Evolutionary conservation across 164 flowering plant genomes (phyloP), one percentile per base, ranked within the genome.

Genomic region (Kalanchoe fedtschenkoi): DNA sequence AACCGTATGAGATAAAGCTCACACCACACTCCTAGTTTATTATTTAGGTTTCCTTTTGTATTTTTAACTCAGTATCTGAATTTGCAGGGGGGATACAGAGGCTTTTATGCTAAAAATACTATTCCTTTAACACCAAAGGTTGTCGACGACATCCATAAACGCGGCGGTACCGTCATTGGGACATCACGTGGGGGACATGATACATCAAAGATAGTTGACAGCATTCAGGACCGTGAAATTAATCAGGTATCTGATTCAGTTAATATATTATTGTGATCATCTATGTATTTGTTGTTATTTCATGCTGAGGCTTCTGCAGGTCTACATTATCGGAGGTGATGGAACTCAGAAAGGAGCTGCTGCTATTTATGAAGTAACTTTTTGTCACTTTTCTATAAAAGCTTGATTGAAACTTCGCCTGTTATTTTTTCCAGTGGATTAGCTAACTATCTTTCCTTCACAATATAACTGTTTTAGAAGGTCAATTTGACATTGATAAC

Each of bases 111-210:
- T 57, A 73, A 76, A 62, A 84, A 88, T 62, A 88, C 96, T 16
- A 68, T 84, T 51, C 22, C 75, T 53, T 79, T 89, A 66, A 81
- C 79, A 32, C 91, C 89, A 24, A 85, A 78, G 66, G 67, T 79
- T 71, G 90, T 86, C 54, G 78, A 87, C 75, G 84, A 89, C 70
- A 83, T 87, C 70, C 97, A 89, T 61, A 89, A 89, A 62, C 91
- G 90, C 51, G 97, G 97, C 66, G 97, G 97, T 5, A 89, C 97
- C 44, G 69, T 83, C 59, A 71, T 89, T 66, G 86, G 90, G 32
- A 85, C 95, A n/a, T 87, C 97, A 61, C 77, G 95, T 35, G 97
- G 97, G 17, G 97, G 97, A 35, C 85, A 85, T 77, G 90, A 84
- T 62, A 87, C 80, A 32, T 61, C 67, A 56, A 87, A 89, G 76